Evolutionary conservation across 2,329 filamentous ascomycete genomes (phyloP).

Genomic region (Polytolypa hystricis): DNA sequence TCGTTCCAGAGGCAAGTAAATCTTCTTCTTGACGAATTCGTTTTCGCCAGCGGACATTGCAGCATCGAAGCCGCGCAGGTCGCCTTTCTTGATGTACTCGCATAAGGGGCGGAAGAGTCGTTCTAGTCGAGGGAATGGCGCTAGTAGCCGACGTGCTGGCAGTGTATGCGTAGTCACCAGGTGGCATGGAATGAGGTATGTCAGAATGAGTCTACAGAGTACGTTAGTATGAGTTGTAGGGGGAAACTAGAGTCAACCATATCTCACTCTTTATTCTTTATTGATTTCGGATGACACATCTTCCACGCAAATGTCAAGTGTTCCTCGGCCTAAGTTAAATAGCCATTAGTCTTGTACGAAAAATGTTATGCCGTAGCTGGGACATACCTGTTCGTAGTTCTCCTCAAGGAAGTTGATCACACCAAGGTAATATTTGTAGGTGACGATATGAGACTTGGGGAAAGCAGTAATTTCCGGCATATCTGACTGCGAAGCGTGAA

Average conservation of each 20-base stretch:
- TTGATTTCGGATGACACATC: constrained; percentile 63
- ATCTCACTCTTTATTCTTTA: constrained; percentile 67
- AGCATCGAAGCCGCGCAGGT: constrained; percentile 72
- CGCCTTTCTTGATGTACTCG: constrained; percentile 66
- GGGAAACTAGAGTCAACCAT: neutral
- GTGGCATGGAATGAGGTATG: constrained; percentile 87
- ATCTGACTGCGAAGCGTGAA: constrained; percentile 66
- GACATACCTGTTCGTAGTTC: constrained; percentile 65
- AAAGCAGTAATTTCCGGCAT: constrained; percentile 71
- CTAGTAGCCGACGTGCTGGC: constrained; percentile 60
- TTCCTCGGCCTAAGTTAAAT: constrained; percentile 55
- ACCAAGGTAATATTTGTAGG: constrained; percentile 92
- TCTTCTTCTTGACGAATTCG: constrained; percentile 85
- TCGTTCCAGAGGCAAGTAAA: constrained; percentile 88
- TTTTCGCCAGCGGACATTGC: constrained; percentile 73
- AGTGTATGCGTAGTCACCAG: constrained; percentile 80
- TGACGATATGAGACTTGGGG: constrained; percentile 82
- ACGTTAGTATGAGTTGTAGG: constrained; percentile 15
- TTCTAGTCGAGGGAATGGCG: constrained; percentile 64
- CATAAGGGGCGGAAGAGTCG: constrained; percentile 68
- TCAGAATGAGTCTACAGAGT: constrained; percentile 63
- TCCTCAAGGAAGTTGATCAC: constrained; percentile 92
- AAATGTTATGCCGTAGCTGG: neutral
- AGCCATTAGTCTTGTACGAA: neutral
- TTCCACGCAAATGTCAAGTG: constrained; percentile 69